Evolutionary conservation across 2,329 filamentous ascomycete genomes (phyloP).

Genomic region (Sclerotinia spermophila): DNA sequence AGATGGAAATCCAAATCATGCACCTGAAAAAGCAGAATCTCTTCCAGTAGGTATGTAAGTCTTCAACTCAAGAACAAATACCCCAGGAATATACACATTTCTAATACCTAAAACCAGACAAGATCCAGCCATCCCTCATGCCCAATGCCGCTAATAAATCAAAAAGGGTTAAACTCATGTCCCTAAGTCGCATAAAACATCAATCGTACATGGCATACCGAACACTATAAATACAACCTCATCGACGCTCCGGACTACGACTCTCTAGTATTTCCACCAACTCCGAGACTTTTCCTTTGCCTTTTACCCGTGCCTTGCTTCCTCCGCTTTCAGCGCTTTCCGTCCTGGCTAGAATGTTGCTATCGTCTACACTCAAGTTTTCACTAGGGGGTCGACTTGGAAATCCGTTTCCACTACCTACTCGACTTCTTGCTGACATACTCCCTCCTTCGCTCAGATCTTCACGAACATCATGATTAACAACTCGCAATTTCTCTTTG

Average conservation of each 20-base stretch:
- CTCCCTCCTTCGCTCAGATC: slow-evolving; percentile 42
- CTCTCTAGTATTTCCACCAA: slow-evolving; percentile 33
- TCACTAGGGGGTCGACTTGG: slow-evolving; percentile 12
- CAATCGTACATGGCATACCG: neutral
- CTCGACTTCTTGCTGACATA: slow-evolving; percentile 30
- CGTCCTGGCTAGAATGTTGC: slow-evolving; percentile 1
- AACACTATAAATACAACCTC: neutral
- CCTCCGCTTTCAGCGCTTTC: slow-evolving; percentile 13
- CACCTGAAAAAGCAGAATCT: neutral
- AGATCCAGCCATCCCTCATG: neutral
- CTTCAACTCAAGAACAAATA: neutral
- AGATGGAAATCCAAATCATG: neutral
- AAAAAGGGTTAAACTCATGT: neutral
- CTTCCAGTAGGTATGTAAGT: neutral
- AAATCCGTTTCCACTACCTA: slow-evolving; percentile 26
- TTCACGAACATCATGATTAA: slow-evolving; percentile 67
- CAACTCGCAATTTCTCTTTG: slow-evolving; percentile 79
- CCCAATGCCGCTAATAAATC: slow-evolving; percentile 10
- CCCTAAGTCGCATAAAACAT: neutral
- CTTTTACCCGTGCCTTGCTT: slow-evolving; percentile 22
- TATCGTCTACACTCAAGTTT: slow-evolving; percentile 16
- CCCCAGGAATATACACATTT: neutral
- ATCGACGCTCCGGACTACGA: slow-evolving; percentile 27
- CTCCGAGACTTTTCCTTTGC: slow-evolving; percentile 29
- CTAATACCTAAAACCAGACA: neutral